phyloP scores from a whole-genome alignment of 2,329 filamentous ascomycete species.

The Ophiostoma ips region DNA sequence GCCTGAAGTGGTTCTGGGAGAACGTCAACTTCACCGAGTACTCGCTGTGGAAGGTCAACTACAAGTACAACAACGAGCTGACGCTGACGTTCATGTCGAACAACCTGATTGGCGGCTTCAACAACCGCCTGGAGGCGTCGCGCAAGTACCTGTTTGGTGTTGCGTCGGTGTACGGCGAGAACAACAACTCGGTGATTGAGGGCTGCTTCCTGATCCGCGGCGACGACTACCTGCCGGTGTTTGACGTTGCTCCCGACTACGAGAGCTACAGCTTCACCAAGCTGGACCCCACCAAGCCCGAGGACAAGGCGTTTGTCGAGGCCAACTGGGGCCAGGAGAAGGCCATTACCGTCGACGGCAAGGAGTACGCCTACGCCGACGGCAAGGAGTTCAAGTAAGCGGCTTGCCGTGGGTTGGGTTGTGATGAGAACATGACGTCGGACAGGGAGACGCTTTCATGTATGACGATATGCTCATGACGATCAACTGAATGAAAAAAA shows the following conservation, averaged over 20 bases:
- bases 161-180: constrained; percentile 74
- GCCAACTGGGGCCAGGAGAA: constrained; percentile 89
- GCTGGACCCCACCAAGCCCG: constrained; percentile 76
- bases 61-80: constrained; percentile 99
- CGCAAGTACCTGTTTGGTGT: constrained; percentile 97
- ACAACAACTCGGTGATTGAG: constrained; percentile 80
- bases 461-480: background rate
- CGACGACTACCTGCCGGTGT: constrained; percentile 71
- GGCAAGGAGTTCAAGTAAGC: constrained; percentile 98
- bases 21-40: constrained; percentile 89
- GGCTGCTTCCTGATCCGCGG: constrained; percentile 94
- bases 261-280: constrained; percentile 96
- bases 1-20: constrained; percentile 98
- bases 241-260: constrained; percentile 92
- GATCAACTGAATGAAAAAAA: too few relatives aligned
- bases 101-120: constrained; percentile 98
- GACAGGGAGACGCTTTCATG: background rate
- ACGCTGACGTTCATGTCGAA: constrained; percentile 97
- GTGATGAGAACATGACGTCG: background rate
- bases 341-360: constrained; percentile 64
- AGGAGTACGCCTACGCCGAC: constrained; percentile 76
- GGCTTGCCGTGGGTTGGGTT: constrained; percentile 1
- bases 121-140: constrained; percentile 88
- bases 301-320: constrained; percentile 76
- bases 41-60: constrained; percentile 86